phyloP scores from a whole-genome alignment of 2,329 filamentous ascomycete species.

The Emydomyces testavorans region DNA sequence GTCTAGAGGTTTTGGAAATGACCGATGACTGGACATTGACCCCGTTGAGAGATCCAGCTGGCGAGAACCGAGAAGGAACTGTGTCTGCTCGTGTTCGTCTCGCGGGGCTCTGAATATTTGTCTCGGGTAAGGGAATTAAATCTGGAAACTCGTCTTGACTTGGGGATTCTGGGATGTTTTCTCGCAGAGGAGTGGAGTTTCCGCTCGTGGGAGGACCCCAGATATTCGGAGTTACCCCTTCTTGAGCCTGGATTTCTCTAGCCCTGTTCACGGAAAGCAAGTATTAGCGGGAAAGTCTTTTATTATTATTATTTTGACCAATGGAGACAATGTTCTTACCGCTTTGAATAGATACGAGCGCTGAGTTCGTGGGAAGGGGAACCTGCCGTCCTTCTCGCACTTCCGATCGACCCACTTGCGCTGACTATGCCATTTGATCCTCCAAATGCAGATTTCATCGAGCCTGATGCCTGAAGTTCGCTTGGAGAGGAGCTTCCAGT shows the following conservation, averaged over 20 bases:
- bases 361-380: constrained; percentile 92
- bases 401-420: constrained; percentile 41
- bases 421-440: constrained; percentile 51
- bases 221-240: constrained; percentile 65
- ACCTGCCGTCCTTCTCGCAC: constrained; percentile 69
- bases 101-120: constrained; percentile 52
- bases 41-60: constrained; percentile 53
- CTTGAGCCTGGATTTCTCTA: constrained; percentile 92
- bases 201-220: constrained; percentile 96
- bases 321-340: constrained; percentile 46
- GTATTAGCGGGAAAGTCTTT: neutral
- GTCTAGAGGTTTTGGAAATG: constrained; percentile 67
- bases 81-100: constrained; percentile 85
- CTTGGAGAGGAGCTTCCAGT: constrained; percentile 69
- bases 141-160: constrained; percentile 87
- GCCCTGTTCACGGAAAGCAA: constrained; percentile 47
- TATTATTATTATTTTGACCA: neutral
- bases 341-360: constrained; percentile 75
- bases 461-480: constrained; percentile 54
- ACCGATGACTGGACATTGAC: constrained; percentile 44
- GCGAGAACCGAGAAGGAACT: constrained; percentile 87
- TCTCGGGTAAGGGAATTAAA: constrained; percentile 60
- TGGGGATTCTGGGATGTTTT: constrained; percentile 94
- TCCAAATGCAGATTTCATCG: constrained; percentile 61
- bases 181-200: constrained; percentile 87